A percentile compares a stretch with the other conserved stretches of the same genome.
phyloP scores from a whole-genome alignment of 2,329 filamentous ascomycete genomes.

The Fusarium algeriense region DNA sequence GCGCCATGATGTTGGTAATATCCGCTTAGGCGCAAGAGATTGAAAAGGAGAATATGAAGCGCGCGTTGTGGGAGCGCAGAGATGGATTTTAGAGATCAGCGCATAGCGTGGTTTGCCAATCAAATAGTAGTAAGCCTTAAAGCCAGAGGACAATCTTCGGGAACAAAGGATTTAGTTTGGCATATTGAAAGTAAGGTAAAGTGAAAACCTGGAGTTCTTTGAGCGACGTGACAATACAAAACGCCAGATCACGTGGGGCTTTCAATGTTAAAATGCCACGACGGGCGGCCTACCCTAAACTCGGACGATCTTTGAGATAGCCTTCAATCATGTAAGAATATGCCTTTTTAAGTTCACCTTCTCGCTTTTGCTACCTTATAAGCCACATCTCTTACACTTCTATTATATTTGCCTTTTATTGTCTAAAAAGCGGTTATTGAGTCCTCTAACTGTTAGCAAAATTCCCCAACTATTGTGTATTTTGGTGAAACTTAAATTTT shows the following conservation, averaged over 20 bases:
- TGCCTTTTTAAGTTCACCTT: neutral
- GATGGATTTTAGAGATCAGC: slow-evolving; percentile 19
- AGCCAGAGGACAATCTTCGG: neutral
- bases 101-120: slow-evolving; percentile 28
- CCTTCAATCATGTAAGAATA: neutral
- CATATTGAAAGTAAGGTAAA: slow-evolving; percentile 8
- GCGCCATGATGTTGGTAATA: slow-evolving; percentile 28
- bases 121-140: neutral
- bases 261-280: neutral
- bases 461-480: no score
- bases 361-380: neutral
- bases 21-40: slow-evolving; percentile 10
- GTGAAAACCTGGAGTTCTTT: slow-evolving; percentile 8
- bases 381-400: neutral
- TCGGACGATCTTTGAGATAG: neutral
- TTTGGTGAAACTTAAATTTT: no score
- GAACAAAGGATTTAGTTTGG: slow-evolving; percentile 4
- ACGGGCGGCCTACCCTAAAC: slow-evolving; percentile 24
- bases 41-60: slow-evolving; percentile 22
- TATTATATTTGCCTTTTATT: neutral
- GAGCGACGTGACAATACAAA: slow-evolving; percentile 37
- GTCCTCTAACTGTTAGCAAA: no score
- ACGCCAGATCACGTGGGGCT: slow-evolving; percentile 46
- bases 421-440: neutral
- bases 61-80: slow-evolving; percentile 28